Base-by-base conservation (phyloP, 768 basidiomycete genomes). In the Auricularia auricula-judae region DNA sequence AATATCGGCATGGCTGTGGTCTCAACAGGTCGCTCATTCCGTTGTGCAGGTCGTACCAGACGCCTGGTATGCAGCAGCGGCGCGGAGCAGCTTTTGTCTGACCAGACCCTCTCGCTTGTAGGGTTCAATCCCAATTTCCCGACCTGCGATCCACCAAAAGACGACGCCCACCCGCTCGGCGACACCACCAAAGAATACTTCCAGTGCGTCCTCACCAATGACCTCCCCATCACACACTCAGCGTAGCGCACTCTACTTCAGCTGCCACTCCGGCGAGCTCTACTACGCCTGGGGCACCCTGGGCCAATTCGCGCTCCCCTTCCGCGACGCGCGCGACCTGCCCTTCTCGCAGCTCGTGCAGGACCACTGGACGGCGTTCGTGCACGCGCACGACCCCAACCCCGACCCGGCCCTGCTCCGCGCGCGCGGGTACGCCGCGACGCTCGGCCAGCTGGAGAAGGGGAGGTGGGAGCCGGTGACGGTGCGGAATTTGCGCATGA, bases 311-410 rank as follows among this genome's bases (percentile, higher is more conserved):
- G 69, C 70, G 8, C 67, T 68, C 1, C 79, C 80, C 2, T 80
- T 80, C 72, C 78, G 81, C 36, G 82, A 83, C 70, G 71, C 71
- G 33, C 71, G 75, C 54, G 81, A 83, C 70, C 74, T 82, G 4
- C 72, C 77, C 1, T 74, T 82, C 69, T 74, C 75, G 62, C 81
- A 82, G 67, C 70, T 79, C 47, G 73, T 71, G 44, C 70, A 78
- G 4, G 82, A 83, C 67, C 68, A 72, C 8, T 84, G 81, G 82
- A 72, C 77, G 0, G 69, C 78, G 5, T 83, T 82, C 65, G 80
- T 78, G 7, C 75, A 81, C 44, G 77, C 78, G 3, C 78, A 76
- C 67, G 70, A 82, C 65, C 82, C 82, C 5, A 83, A 82, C 66
- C 81, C 80, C 0, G 71, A 76, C 3, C 65, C 69, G 0, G 74